phyloP scores from a whole-genome alignment of 108 stramenopile genomes.

The Cyclotella kingstonii region DNA sequence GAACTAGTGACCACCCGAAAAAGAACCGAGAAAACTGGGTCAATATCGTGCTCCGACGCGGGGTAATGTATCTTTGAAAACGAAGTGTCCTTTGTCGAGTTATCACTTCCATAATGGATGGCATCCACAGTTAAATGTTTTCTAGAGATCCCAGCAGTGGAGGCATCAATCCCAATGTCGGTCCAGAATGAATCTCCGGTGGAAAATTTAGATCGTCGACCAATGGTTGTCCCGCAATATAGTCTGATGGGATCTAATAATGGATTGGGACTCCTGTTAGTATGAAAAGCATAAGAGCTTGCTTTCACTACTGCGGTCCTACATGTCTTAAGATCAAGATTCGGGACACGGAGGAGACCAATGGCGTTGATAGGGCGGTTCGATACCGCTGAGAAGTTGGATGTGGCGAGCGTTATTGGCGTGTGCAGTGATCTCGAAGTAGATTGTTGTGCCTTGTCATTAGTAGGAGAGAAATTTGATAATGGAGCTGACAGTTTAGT shows the following conservation, averaged over 20 bases:
- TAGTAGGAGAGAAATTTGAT: no score
- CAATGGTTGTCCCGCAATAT: constrained; percentile 5
- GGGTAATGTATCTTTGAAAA: neutral
- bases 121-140: neutral
- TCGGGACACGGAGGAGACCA: constrained; percentile 12
- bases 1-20: constrained; percentile 1
- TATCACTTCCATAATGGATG: neutral
- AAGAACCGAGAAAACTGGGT: no score
- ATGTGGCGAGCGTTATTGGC: neutral
- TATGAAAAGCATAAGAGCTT: constrained; percentile 39
- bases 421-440: neutral
- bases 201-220: constrained; percentile 2
- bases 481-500: no score
- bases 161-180: constrained; percentile 2
- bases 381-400: neutral
- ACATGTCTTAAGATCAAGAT: constrained; percentile 14
- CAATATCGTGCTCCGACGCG: neutral
- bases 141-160: neutral
- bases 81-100: neutral
- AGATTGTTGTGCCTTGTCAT: neutral
- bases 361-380: neutral
- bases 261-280: constrained; percentile 47
- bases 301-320: constrained; percentile 18
- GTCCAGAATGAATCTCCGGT: neutral
- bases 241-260: no score